Conservation (phyloP, 2,329 filamentous ascomycete genomes). For the Fusarium liriodendri region DNA sequence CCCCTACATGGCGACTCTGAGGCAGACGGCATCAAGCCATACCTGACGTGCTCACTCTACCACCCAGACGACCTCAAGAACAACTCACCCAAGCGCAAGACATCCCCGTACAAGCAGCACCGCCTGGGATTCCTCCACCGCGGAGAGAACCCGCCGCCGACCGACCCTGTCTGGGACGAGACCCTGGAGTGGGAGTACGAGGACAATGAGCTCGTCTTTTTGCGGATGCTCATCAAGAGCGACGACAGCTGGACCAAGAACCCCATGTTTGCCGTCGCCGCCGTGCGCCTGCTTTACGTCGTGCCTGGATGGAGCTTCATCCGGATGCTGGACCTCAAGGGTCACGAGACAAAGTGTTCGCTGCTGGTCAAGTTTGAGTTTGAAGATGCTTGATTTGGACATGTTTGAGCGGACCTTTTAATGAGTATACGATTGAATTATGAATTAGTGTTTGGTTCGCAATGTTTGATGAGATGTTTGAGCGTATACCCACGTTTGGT, state of each 20-base stretch:
- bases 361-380: constrained; percentile 72
- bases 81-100: constrained; percentile 70
- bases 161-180: constrained; percentile 75
- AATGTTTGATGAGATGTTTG: constrained; percentile 3
- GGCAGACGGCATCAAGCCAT: constrained; percentile 68
- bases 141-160: constrained; percentile 67
- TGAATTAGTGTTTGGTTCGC: neutral
- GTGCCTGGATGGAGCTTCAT: constrained; percentile 71
- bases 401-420: constrained; percentile 24
- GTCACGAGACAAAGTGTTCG: constrained; percentile 71
- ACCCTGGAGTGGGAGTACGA: constrained; percentile 75
- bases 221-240: constrained; percentile 74
- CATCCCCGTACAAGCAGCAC: constrained; percentile 69
- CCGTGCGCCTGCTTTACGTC: constrained; percentile 69
- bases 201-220: constrained; percentile 73
- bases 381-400: constrained; percentile 46
- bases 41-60: constrained; percentile 73
- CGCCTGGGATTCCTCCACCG: constrained; percentile 65
- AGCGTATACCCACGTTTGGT: neutral
- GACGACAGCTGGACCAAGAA: constrained; percentile 73
- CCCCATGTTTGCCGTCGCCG: constrained; percentile 69
- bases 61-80: constrained; percentile 64
- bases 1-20: constrained; percentile 64
- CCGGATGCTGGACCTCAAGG: constrained; percentile 72
- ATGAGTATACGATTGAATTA: constrained; percentile 16